A percentile compares a stretch with the other conserved stretches of the same genome.
Evolutionary conservation across 331 rosid genomes (phyloP).

Genomic region (Dryas integrifolia): DNA sequence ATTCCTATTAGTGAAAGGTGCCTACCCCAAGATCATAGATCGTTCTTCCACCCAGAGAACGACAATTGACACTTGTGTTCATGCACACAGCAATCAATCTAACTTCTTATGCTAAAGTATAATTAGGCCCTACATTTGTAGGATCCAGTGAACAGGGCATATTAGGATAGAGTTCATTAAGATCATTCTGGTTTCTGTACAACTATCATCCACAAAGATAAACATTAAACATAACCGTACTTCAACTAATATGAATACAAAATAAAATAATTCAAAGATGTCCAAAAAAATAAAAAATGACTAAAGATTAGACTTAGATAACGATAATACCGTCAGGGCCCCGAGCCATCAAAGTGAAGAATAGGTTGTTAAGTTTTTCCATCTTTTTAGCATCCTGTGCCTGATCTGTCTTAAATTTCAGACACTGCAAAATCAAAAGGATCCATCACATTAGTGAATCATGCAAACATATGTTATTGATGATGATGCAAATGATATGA

Average conservation of each 20-base stretch:
- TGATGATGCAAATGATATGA: neutral
- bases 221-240: too few relatives aligned
- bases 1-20: neutral
- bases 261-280: neutral
- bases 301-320: constrained; percentile 18
- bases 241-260: too few relatives aligned
- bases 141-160: neutral
- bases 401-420: constrained; percentile 89
- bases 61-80: constrained; percentile 4
- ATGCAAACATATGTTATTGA: neutral
- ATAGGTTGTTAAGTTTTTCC: constrained; percentile 79
- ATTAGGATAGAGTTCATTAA: too few relatives aligned
- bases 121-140: neutral
- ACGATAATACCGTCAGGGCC: constrained; percentile 79
- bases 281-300: neutral
- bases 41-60: neutral
- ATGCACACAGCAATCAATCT: neutral
- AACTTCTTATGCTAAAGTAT: neutral
- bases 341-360: constrained; percentile 90
- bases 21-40: neutral
- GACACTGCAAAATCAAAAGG: constrained; percentile 47
- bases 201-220: too few relatives aligned
- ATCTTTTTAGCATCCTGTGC: constrained; percentile 88
- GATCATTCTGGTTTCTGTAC: too few relatives aligned
- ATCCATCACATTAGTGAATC: constrained; percentile 7